A percentile compares a stretch with the other conserved stretches of the same genome.
phyloP scores from a whole-genome alignment of 805 yeast species.

The Brettanomyces anomalus region DNA sequence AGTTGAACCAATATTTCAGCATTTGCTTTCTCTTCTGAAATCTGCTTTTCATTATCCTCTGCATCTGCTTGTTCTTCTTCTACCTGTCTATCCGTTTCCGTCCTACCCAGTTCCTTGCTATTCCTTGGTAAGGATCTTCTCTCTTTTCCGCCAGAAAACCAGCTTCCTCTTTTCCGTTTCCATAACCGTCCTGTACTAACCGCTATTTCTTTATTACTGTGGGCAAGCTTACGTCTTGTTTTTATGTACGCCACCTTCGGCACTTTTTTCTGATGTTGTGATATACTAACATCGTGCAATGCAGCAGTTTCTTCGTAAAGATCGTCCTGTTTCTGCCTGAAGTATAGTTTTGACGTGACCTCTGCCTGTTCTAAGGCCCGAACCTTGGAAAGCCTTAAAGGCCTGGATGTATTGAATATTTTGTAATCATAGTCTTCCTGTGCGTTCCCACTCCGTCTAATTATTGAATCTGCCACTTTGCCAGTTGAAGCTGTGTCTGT shows the following conservation, averaged over 20 bases:
- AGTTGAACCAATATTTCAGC: slow-evolving; percentile 13
- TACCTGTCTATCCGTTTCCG: background rate
- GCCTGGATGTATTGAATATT: slow-evolving; percentile 26
- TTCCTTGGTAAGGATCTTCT: too few species aligned
- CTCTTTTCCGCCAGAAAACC: too few species aligned
- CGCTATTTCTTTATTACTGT: background rate
- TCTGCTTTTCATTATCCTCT: background rate
- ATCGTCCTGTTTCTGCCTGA: slow-evolving; percentile 13
- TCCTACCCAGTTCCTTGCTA: background rate
- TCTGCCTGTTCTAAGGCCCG: slow-evolving; percentile 30
- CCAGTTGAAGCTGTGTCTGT: background rate
- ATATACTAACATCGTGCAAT: background rate
- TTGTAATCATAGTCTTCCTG: slow-evolving; percentile 26
- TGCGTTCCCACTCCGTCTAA: slow-evolving; percentile 15
- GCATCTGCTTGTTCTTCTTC: background rate
- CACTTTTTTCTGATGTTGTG: background rate
- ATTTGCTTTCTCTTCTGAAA: background rate
- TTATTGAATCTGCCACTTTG: slow-evolving; percentile 15
- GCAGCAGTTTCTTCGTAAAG: background rate
- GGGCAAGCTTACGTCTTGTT: background rate
- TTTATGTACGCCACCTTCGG: background rate
- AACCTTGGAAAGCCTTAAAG: slow-evolving; percentile 25
- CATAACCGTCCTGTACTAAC: slow-evolving; percentile 1
- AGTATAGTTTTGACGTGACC: slow-evolving; percentile 22
- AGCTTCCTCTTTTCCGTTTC: background rate